Base-by-base conservation (phyloP, 1,284 basidiomycete genomes). In the Pseudozyma sp. region DNA sequence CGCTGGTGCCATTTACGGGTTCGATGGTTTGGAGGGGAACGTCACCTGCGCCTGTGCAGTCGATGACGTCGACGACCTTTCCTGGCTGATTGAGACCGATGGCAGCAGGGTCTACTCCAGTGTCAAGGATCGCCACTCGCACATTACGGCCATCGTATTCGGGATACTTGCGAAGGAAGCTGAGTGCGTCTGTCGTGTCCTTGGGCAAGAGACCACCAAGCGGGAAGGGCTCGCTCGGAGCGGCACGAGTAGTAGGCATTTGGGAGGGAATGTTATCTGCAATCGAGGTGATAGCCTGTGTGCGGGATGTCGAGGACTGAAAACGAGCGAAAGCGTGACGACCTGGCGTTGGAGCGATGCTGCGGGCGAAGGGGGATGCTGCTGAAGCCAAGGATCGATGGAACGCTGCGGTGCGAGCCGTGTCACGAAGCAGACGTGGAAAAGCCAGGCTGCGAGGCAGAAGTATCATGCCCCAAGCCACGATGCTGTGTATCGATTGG, bases 41-140 rank as follows among this genome's bases (percentile, higher is more conserved):
- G 45, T 84, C 82, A 30, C 80, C 81, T 7, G 76, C 70, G 17
- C 82, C 83, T 11, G 77, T 81, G 68, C 84, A 85, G 75, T 85
- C 84, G 45, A 85, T 84, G 16, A 84, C 77, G 40, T 85, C 84
- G 48, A 84, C 83, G 9, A 85, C 72, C 67, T 84, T 84, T 58
- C 79, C 83, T 39, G 75, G 74, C 6, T 70, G 72, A 37, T 79
- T 69, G 43, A 85, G 80, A 14, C 84, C 84, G 35, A 80, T 64
- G 8, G 84, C 83, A 29, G 83, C 84, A 2, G 83, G 83, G 51
- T 85, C 84, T 13, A 84, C 81, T 47, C 84, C 84, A 2, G 84
- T 85, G 60, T 85, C 84, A n/a, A 85, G 79, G 51, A 85, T 79
- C 31, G 81, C 84, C 13, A 85, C 81, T 29, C 83, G 75, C n/a